Conservation (phyloP, 2,329 filamentous ascomycete species). For the Colletotrichum musae region DNA sequence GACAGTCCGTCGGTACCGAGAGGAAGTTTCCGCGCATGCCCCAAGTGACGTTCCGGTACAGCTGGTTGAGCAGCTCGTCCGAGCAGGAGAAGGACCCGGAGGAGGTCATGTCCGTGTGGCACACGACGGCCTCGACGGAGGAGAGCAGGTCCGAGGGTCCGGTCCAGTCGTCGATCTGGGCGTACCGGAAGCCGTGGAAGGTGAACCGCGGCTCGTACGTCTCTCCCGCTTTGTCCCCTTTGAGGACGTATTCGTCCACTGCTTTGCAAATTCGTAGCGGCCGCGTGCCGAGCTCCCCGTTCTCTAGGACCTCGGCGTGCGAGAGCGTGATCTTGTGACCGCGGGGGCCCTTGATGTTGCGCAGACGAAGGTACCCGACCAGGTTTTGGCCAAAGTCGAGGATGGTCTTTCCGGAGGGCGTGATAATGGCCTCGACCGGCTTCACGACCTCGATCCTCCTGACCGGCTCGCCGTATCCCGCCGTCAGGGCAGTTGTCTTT, state of each 20-base stretch:
- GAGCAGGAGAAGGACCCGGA: constrained; percentile 31
- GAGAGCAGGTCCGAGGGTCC: neutral
- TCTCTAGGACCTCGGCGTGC: constrained; percentile 60
- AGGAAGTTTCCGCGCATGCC: constrained; percentile 37
- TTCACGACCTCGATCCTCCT: constrained; percentile 47
- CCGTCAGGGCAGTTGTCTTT: neutral
- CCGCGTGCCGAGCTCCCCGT: constrained; percentile 54
- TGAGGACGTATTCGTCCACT: constrained; percentile 51
- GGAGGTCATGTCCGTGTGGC: constrained; percentile 33
- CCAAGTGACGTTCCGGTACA: constrained; percentile 29
- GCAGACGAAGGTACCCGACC: constrained; percentile 52
- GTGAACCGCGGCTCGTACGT: constrained; percentile 63
- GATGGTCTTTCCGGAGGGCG: constrained; percentile 53
- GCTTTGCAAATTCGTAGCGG: constrained; percentile 56
- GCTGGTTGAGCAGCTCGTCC: constrained; percentile 23
- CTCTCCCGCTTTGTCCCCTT: constrained; percentile 40
- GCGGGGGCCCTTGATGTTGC: constrained; percentile 40
- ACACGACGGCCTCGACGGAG: constrained; percentile 27
- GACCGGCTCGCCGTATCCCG: constrained; percentile 30
- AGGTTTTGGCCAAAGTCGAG: constrained; percentile 63
- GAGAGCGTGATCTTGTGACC: constrained; percentile 49
- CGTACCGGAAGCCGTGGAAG: constrained; percentile 67
- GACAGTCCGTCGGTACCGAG: constrained; percentile 39
- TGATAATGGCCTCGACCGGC: constrained; percentile 47
- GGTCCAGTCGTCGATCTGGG: constrained; percentile 57